Base-by-base conservation (phyloP, 371 early-diverging fungal species). In the Apophysomyces ossiformis region DNA sequence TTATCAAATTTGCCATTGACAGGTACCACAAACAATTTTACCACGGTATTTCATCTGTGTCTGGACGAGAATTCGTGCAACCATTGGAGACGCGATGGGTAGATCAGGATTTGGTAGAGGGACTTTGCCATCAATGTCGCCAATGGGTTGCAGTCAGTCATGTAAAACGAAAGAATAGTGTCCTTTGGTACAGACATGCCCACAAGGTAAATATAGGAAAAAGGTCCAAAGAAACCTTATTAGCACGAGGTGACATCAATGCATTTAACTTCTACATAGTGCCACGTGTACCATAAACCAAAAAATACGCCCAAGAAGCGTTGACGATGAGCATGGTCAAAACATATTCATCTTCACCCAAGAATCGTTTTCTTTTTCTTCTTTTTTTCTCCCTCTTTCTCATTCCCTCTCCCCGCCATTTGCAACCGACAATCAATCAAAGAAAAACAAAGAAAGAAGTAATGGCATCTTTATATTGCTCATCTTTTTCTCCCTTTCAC, bases 1-100 rank as follows among this genome's bases (percentile, higher is more conserved):
- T 21, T 21, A 54, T 7, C 54, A 54, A 54, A 4, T 13, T 57
- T 56, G 18, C 56, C 11, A 13, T 58, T 58, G 58, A 41, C 37
- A 85, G 87, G 87, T 96, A 96, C 68, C 96, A 96, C 75, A 96
- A 92, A 74, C 95, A 96, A 72, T 95, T 94, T 69, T 89, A 82
- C 61, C 81, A 96, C 69, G 96, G 96, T 32, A 93, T 96, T 32
- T 95, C 94, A n/a, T 92, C 94, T 0, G 89, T 92, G 7, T 92
- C 96, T 36, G 93, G 96, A 8, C 81, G 86, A 64, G 82, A 87
- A 9, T 96, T 95, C 65, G 69, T 84, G 9, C 79, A 84, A 16
- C 96, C 96, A 2, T 37, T 93, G 37, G 83, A 92, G 59, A 89
- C 87, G 9, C 82, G 92, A 26, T 83, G 77, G 39, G 77, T 73